Conservation (phyloP, 768 basidiomycete genomes). For the Kwoniella botswanensis region DNA sequence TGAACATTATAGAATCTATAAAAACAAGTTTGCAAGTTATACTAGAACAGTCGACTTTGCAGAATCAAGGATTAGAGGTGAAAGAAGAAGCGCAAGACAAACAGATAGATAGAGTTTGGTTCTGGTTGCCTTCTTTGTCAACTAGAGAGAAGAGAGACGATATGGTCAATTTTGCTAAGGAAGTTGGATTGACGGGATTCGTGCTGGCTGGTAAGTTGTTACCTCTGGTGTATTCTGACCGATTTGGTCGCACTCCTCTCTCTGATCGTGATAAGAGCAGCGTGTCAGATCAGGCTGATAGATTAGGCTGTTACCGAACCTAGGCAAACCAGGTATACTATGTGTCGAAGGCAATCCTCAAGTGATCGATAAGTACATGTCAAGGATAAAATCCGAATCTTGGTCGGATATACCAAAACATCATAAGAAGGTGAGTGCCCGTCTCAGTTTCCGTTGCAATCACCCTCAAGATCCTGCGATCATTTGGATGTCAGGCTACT, state of each 20-base stretch:
- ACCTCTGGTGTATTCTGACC: too few species aligned
- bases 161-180: conserved; percentile 54
- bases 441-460: too few species aligned
- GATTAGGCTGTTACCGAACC: background rate
- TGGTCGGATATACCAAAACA: conserved; percentile 60
- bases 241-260: too few species aligned
- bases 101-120: conserved; percentile 55
- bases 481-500: too few species aligned
- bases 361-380: conserved; percentile 56
- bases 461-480: too few species aligned
- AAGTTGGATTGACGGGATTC: conserved; percentile 58
- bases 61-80: background rate
- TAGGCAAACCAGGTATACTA: conserved; percentile 60
- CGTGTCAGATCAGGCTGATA: background rate
- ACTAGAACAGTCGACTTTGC: background rate
- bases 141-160: conserved; percentile 58
- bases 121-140: conserved; percentile 58
- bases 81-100: background rate
- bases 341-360: conserved; percentile 57
- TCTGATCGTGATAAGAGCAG: too few species aligned
- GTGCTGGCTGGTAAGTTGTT: conserved; percentile 65
- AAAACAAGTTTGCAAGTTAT: background rate
- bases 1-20: conserved; percentile 31
- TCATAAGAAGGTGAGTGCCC: conserved; percentile 57
- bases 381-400: conserved; percentile 57